Evolutionary conservation across 768 basidiomycete genomes (phyloP).

Genomic region (Goffeauzyma gilvescens): DNA sequence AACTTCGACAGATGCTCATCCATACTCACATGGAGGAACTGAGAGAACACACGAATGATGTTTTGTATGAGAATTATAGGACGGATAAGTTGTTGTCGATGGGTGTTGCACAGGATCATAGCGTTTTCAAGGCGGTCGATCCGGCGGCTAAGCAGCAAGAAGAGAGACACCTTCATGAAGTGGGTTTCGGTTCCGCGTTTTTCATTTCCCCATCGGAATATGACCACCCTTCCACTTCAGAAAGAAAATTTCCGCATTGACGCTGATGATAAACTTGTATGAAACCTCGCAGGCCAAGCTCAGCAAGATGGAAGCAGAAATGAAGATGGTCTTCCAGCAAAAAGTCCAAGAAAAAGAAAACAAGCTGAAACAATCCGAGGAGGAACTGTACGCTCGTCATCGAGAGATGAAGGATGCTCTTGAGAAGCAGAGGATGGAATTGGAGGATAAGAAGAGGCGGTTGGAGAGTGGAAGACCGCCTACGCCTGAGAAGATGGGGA

Average conservation of each 20-base stretch:
- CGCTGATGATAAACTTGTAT: too few relatives aligned
- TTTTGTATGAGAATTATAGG: conserved; percentile 95
- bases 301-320: conserved; percentile 70
- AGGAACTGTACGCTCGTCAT: conserved; percentile 95
- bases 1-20: conserved; percentile 97
- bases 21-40: conserved; percentile 99
- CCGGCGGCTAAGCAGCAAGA: conserved; percentile 91
- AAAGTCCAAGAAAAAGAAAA: conserved; percentile 99
- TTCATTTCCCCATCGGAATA: neutral
- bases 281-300: conserved; percentile 56
- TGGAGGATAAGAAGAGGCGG: conserved; percentile 96
- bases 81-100: conserved; percentile 87
- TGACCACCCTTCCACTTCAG: too few relatives aligned
- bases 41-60: conserved; percentile 86
- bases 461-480: conserved; percentile 85
- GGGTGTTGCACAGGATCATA: conserved; percentile 94
- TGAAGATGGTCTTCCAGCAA: conserved; percentile 99
- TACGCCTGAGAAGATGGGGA: conserved; percentile 66
- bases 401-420: conserved; percentile 99
- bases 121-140: conserved; percentile 98
- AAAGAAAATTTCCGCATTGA: too few relatives aligned
- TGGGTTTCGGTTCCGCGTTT: conserved; percentile 4
- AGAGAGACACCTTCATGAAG: conserved; percentile 82
- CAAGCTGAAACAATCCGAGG: conserved; percentile 96
- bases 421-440: conserved; percentile 82